Base-by-base conservation (phyloP, 1,284 basidiomycete species). In the Hemileia vastatrix region DNA sequence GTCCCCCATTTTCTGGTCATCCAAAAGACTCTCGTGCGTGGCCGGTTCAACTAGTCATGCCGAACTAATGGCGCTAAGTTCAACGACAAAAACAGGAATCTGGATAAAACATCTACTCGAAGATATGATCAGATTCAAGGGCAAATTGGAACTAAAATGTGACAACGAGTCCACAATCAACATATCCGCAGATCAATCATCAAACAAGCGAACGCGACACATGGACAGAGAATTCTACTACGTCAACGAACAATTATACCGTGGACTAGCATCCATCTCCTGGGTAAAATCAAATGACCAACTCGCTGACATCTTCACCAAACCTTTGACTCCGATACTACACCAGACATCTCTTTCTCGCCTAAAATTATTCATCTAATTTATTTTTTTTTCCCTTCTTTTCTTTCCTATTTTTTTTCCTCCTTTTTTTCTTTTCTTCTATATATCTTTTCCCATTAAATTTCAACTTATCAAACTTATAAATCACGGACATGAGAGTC, bases 41-140 rank as follows among this genome's bases (percentile, higher is more conserved):
- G 51, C 54, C 4, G 19, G 47, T 18, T 59, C 21, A 3, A 59
- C 48, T 3, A 50, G 57, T 31, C 33, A 59, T 27, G 57, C 57
- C 3, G 21, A 59, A 27, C 51, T 33, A n/a, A 52, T 52, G 57
- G 57, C 57, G 5, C 36, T 59, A 1, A 40, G 57, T 0, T 11
- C 48, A 2, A 31, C 18, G 3, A 51, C 33, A 1, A 13, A 48
- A 8, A 19, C 50, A 9, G 11, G 11, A 2, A 19, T 52, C 1
- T 59, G 57, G 57, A 32, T 59, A 21, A n/a, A n/a, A 5, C 19
- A 50, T 15, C 6, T 59, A 3, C 13, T 51, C 1, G 9, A 18
- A 4, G 31, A 50, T 27, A 13, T 50, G 4, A 32, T 43, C 2
- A 18, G 21, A 1, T 8, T 13, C 11, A 19, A 27, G 18, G 33